A percentile compares a stretch with the other conserved stretches of the same genome.
phyloP scores from a whole-genome alignment of 257 asterid species.

The Solanum medicagineum region DNA sequence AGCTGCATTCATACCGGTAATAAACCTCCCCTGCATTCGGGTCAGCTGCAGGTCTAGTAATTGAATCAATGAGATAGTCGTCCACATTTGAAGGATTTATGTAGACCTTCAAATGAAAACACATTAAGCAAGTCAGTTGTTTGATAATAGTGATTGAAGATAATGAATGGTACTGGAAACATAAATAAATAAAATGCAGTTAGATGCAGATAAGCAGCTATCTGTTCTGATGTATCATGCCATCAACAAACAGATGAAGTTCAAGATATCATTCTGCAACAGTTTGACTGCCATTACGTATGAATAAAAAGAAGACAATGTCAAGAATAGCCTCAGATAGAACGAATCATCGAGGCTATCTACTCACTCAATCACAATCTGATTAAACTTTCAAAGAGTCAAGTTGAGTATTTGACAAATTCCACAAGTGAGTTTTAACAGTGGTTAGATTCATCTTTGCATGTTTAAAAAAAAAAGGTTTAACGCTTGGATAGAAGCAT shows the following conservation, averaged over 20 bases:
- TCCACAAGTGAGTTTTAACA: neutral
- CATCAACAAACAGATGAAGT: neutral
- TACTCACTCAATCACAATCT: neutral
- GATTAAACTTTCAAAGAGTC: neutral
- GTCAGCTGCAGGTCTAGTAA: slow-evolving; percentile 70
- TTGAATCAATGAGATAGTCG: slow-evolving; percentile 70
- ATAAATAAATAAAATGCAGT: neutral
- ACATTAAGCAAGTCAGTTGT: neutral
- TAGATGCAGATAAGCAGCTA: neutral
- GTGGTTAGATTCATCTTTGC: neutral
- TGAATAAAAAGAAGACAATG: neutral
- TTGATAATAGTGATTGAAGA: neutral
- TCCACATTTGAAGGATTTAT: slow-evolving; percentile 72
- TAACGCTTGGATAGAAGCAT: neutral
- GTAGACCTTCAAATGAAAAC: slow-evolving; percentile 47
- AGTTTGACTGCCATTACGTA: neutral
- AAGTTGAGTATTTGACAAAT: neutral
- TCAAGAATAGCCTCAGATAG: neutral
- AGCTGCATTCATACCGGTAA: slow-evolving; percentile 40
- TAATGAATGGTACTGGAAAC: neutral
- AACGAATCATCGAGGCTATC: neutral
- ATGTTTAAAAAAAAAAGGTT: neutral
- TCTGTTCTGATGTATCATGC: neutral
- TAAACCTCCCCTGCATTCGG: slow-evolving; percentile 94
- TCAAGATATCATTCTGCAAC: neutral